Evolutionary conservation across 176 grass and related monocot genomes (phyloP).

Genomic region (Tillandsia fasciculata): DNA sequence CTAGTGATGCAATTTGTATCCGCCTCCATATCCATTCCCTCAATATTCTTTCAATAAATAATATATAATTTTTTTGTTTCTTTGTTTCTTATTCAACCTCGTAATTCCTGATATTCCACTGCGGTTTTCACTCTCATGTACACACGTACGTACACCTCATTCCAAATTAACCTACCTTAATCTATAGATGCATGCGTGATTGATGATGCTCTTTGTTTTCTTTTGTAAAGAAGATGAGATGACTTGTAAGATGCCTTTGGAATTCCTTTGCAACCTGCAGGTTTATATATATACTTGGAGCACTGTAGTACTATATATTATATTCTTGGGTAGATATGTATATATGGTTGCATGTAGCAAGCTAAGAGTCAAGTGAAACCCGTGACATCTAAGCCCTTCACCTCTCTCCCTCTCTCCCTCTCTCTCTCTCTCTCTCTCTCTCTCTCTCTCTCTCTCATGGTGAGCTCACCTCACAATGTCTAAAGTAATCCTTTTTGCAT

Average conservation of each 20-base stretch:
- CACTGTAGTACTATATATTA: neutral
- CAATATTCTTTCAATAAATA: no score
- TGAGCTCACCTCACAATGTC: neutral
- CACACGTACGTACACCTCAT: neutral
- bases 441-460: neutral
- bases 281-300: slow-evolving; percentile 38
- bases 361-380: slow-evolving; percentile 20
- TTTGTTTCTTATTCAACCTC: no score
- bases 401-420: neutral
- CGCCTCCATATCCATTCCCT: no score
- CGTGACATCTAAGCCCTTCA: slow-evolving; percentile 10
- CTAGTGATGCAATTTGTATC: no score
- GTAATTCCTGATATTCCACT: no score
- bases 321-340: neutral
- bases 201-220: no score
- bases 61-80: no score
- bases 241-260: no score
- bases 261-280: no score
- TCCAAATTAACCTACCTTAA: no score
- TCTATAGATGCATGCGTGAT: no score
- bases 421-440: slow-evolving; percentile 16
- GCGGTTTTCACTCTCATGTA: neutral
- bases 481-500: neutral
- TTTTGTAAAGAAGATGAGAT: no score
- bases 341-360: slow-evolving; percentile 1